Evolutionary conservation across 2,329 filamentous ascomycete species (phyloP), one percentile per base, ranked within the genome.

Genomic region (Neonectria faginata): DNA sequence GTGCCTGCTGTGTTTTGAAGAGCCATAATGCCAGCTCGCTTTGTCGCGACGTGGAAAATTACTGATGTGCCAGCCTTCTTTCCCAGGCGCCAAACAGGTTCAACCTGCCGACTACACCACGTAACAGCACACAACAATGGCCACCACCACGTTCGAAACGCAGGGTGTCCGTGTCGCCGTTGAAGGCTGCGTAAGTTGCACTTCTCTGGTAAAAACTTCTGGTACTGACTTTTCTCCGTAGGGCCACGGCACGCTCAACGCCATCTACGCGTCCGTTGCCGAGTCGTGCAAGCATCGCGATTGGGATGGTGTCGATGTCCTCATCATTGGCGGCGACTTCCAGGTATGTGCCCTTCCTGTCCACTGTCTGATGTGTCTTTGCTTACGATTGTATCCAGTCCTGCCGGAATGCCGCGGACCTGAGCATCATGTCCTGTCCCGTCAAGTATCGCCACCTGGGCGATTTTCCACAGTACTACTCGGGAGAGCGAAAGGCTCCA

Each of bases 281-380:
- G 84, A 87, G 67, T 86, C 93, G 10, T 92, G 91, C 78, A 83
- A 88, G 68, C 82, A 86, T 50, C 91, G 92, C 72, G 86, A 86
- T 25, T 97, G 95, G 94, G 84, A 91, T 69, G 88, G 86, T 36
- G 89, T 98, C 31, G 96, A 99, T 77, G 81, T 97, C 11, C 82
- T 99, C 70, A 97, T 99, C 74, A 97, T 99, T 73, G 93, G 95
- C 60, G 96, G 96, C 29, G 96, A 99, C 77, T 99, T 99, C 70
- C 93, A 97, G 83, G 91, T 91, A 29, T 2, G 58, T 31, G 27
- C 41, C 14, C 14, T 36, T 47, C 18, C 6, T 36, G 16, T n/a
- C 20, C 29, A 27, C 18, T 25, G 14, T 14, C 48, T 16, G 8
- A 4, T 18, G 5, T 14, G 16, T 7, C 12, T 33, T 22, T 51